Percentiles rank a stretch among this genome's conserved stretches.
Conservation (phyloP, 1,284 basidiomycete genomes). For the Microbotryomycetes sp. region DNA sequence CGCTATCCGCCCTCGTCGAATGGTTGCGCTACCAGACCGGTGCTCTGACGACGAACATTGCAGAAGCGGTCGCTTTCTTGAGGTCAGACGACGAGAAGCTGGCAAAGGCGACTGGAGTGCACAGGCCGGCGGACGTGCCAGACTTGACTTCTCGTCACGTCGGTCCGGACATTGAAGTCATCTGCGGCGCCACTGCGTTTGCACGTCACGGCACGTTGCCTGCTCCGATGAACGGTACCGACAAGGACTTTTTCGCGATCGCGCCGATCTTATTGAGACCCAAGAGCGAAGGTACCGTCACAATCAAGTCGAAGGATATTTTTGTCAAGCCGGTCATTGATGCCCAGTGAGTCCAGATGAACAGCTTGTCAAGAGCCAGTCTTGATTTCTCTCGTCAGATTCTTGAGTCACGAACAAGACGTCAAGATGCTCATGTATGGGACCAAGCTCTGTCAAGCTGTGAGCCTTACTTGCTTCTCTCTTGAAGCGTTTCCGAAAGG, state of each 20-base stretch:
- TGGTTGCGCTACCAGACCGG: slow-evolving; percentile 49
- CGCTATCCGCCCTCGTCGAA: slow-evolving; percentile 41
- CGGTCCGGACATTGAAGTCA: slow-evolving; percentile 42
- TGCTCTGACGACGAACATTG: slow-evolving; percentile 49
- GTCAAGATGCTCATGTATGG: not conserved
- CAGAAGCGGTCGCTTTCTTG: slow-evolving; percentile 39
- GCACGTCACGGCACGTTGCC: slow-evolving; percentile 32
- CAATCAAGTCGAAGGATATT: slow-evolving; percentile 39
- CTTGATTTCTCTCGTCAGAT: not conserved
- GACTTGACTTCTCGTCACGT: not conserved
- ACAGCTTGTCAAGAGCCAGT: not conserved
- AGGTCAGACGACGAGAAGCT: slow-evolving; percentile 38
- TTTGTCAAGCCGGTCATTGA: slow-evolving; percentile 45
- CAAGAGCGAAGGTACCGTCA: slow-evolving; percentile 41
- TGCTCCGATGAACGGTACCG: slow-evolving; percentile 22
- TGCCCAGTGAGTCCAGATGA: slow-evolving; percentile 39
- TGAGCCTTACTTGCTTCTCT: slow-evolving; percentile 32
- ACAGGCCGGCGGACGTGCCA: not conserved
- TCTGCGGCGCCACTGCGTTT: slow-evolving; percentile 38
- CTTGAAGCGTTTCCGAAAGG: slow-evolving; percentile 34
- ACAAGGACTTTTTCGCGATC: slow-evolving; percentile 7
- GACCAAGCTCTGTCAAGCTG: not conserved
- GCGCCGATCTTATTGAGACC: slow-evolving; percentile 30
- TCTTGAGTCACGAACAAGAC: slow-evolving; percentile 1
- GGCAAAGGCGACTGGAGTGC: not conserved